A percentile compares a stretch with the other conserved stretches of the same genome.
These are phyloP conservation scores for Blastobotrys ciferrii DNA, from an alignment of 1,139 yeast genomes.

Conservation along the genomic window DNA sequence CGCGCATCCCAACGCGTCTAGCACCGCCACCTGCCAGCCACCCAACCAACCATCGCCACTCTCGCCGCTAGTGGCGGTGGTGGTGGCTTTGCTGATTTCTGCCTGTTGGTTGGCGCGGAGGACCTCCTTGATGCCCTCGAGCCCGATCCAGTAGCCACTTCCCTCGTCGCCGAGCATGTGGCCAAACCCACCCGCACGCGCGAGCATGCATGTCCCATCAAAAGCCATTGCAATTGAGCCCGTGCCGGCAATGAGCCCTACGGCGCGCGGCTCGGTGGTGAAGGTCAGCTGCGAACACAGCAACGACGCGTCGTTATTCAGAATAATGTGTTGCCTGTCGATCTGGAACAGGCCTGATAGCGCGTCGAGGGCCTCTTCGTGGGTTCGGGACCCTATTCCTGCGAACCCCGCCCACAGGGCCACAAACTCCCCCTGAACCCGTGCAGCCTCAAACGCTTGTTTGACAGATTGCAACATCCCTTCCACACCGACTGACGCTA, in stretches of 20 bases:
- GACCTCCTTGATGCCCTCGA: constrained; percentile 22
- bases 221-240: constrained; percentile 30
- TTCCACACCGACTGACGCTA: constrained; percentile 14
- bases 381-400: constrained; percentile 13
- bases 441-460: constrained; percentile 5
- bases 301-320: constrained; percentile 17
- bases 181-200: constrained; percentile 31
- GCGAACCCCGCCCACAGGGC: constrained; percentile 19
- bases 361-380: not conserved
- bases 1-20: constrained; percentile 6
- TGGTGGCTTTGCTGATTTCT: not conserved
- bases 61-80: too few relatives aligned
- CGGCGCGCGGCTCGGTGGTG: constrained; percentile 5
- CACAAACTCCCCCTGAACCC: not conserved
- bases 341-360: constrained; percentile 8
- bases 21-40: constrained; percentile 12
- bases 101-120: constrained; percentile 12
- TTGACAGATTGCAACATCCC: constrained; percentile 10
- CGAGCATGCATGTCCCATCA: constrained; percentile 9
- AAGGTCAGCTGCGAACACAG: constrained; percentile 13
- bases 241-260: constrained; percentile 29
- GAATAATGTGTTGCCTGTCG: not conserved
- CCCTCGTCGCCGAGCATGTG: constrained; percentile 32
- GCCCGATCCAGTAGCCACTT: constrained; percentile 30
- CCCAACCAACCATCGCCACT: too few relatives aligned